Percentiles rank a stretch among this genome's conserved stretches.
phyloP scores from a whole-genome alignment of 805 yeast genomes.

The Candida odintsovae region DNA sequence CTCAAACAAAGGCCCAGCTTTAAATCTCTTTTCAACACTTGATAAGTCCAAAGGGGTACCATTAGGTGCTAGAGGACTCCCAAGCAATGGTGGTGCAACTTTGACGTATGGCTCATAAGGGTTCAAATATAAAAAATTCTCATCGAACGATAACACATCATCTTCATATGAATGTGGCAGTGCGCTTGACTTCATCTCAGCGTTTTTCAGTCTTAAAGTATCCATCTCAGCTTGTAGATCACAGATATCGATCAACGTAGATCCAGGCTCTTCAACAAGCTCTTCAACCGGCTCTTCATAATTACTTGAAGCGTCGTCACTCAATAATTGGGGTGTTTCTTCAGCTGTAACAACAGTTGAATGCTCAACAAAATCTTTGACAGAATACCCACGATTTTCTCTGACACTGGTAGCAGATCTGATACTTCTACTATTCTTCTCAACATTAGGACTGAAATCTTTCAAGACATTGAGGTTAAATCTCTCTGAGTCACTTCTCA shows the following conservation, averaged over 20 bases:
- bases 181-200: neutral
- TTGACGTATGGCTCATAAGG: constrained; percentile 13
- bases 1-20: constrained; percentile 10
- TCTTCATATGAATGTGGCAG: neutral
- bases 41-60: constrained; percentile 20
- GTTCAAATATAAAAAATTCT: constrained; percentile 11
- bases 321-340: neutral
- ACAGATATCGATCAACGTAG: neutral
- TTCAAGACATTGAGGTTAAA: neutral
- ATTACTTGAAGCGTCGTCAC: neutral
- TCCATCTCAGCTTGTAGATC: neutral
- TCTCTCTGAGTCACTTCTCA: constrained; percentile 3
- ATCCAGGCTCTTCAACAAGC: neutral
- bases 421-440: neutral
- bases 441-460: neutral
- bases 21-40: constrained; percentile 4
- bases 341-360: neutral
- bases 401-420: neutral
- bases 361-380: constrained; percentile 3
- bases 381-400: constrained; percentile 3
- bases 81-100: constrained; percentile 16
- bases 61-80: constrained; percentile 15
- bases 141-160: constrained; percentile 2
- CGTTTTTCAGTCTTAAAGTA: neutral
- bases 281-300: neutral